Percentiles rank a stretch among this genome's conserved stretches.
Conservation (phyloP, 352 stramenopile species). For the Phytophthora litchii region DNA sequence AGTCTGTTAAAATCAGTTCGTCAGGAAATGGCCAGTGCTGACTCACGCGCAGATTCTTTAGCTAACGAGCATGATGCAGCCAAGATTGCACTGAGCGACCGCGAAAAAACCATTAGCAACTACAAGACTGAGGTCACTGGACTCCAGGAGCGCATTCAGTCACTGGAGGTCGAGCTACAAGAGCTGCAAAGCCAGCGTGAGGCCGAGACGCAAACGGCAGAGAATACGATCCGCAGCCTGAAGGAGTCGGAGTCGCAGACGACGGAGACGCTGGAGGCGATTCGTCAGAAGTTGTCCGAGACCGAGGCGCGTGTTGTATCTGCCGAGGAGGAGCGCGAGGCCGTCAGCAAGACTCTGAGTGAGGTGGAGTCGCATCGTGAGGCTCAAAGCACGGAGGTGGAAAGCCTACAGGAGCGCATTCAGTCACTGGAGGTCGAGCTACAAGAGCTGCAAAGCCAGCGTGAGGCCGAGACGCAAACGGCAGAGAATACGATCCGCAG, state of each 20-base stretch:
- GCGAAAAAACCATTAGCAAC: background rate
- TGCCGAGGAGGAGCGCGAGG: conserved; percentile 26
- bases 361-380: conserved; percentile 26
- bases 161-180: conserved; percentile 32
- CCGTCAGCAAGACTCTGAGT: conserved; percentile 20
- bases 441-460: conserved; percentile 22
- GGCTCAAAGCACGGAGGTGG: conserved; percentile 20
- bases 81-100: background rate
- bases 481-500: conserved; percentile 25
- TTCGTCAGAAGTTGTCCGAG: conserved; percentile 30
- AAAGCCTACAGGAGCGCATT: conserved; percentile 12
- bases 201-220: conserved; percentile 18
- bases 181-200: conserved; percentile 24
- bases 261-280: conserved; percentile 21
- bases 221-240: conserved; percentile 28
- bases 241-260: conserved; percentile 22
- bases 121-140: background rate
- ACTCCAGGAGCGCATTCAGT: conserved; percentile 7
- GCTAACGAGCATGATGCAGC: background rate
- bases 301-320: conserved; percentile 19
- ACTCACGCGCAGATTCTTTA: conserved; percentile 6
- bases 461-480: conserved; percentile 10
- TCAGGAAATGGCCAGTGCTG: conserved; percentile 7
- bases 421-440: conserved; percentile 26
- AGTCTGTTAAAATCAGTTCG: conserved; percentile 13